Conservation (phyloP, 768 basidiomycete genomes). For the Leccinum rimulosum region DNA sequence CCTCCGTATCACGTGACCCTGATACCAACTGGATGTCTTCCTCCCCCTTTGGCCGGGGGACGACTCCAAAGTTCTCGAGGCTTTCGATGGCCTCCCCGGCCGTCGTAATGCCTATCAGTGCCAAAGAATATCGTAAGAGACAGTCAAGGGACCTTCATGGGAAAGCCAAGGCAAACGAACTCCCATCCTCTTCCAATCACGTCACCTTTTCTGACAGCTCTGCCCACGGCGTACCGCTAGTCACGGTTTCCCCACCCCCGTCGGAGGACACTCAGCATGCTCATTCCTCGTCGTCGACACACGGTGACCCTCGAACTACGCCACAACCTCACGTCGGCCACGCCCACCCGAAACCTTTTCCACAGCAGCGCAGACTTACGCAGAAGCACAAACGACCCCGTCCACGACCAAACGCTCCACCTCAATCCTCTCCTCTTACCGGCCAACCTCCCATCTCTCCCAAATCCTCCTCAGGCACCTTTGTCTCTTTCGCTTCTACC, state of each 20-base stretch:
- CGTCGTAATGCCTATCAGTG: constrained; percentile 33
- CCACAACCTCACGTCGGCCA: constrained; percentile 8
- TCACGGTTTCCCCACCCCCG: constrained; percentile 18
- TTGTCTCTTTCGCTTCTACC: constrained; percentile 20
- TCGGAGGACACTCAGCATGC: background rate
- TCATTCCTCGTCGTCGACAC: background rate
- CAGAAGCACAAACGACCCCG: constrained; percentile 12
- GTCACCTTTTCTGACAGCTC: constrained; percentile 16
- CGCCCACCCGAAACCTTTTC: constrained; percentile 1
- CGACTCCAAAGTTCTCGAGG: constrained; percentile 30
- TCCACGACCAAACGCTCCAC: constrained; percentile 19
- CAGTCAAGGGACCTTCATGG: constrained; percentile 11
- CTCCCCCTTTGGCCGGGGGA: constrained; percentile 29
- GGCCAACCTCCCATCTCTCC: constrained; percentile 20
- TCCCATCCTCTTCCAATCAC: background rate
- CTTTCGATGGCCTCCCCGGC: constrained; percentile 27
- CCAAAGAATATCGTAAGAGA: constrained; percentile 25
- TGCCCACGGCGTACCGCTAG: constrained; percentile 2
- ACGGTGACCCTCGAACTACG: background rate
- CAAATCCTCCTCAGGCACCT: constrained; percentile 28
- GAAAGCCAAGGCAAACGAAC: constrained; percentile 10
- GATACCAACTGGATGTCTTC: constrained; percentile 28
- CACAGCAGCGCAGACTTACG: constrained; percentile 7
- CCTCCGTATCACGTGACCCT: constrained; percentile 27
- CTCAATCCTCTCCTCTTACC: constrained; percentile 12